A percentile compares a stretch with the other conserved stretches of the same genome.
These are phyloP conservation scores for Termitomyces bulborhizus DNA, from an alignment of 768 basidiomycete species.

Conservation along the genomic window DNA sequence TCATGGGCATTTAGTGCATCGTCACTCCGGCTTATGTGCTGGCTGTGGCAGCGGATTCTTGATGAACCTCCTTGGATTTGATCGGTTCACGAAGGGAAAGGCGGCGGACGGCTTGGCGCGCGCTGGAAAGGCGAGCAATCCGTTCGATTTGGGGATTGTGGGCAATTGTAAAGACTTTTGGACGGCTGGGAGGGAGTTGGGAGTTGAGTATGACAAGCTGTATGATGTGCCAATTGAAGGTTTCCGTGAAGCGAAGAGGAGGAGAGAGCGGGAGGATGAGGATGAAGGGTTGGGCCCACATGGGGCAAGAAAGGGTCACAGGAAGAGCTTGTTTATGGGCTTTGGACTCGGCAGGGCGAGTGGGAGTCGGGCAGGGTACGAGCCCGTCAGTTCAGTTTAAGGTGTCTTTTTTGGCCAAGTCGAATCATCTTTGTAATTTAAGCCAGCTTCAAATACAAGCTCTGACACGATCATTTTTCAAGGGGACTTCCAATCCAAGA, in stretches of 20 bases:
- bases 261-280: constrained; percentile 54
- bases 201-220: constrained; percentile 84
- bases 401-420: neutral
- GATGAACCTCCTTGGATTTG: constrained; percentile 88
- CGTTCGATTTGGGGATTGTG: constrained; percentile 79
- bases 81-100: constrained; percentile 88
- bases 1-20: constrained; percentile 30
- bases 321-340: constrained; percentile 53
- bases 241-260: constrained; percentile 66
- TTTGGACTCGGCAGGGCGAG: constrained; percentile 42
- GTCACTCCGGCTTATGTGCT: constrained; percentile 36
- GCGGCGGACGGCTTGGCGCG: constrained; percentile 82
- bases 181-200: constrained; percentile 77
- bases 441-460: neutral
- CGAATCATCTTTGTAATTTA: constrained; percentile 1
- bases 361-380: constrained; percentile 53
- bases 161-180: constrained; percentile 93
- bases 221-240: constrained; percentile 90
- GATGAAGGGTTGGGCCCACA: constrained; percentile 28
- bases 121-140: constrained; percentile 75
- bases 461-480: neutral
- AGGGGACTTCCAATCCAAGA: neutral
- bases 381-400: constrained; percentile 59
- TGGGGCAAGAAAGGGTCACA: constrained; percentile 24
- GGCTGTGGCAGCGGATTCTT: constrained; percentile 61